Evolutionary conservation across 2,329 filamentous ascomycete species (phyloP), one percentile per base, ranked within the genome.

Genomic region (Xylogone sp.): DNA sequence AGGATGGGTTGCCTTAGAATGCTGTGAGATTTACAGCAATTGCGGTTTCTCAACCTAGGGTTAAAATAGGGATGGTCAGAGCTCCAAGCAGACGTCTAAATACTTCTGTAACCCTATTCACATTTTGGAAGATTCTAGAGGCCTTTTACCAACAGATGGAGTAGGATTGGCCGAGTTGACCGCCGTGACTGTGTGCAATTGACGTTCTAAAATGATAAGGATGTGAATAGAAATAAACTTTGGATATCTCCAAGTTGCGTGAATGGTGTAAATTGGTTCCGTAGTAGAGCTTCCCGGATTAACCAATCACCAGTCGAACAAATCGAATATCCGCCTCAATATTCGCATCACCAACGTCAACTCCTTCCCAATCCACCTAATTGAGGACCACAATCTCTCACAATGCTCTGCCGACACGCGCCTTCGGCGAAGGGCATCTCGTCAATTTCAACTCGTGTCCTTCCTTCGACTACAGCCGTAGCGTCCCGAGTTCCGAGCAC

Each of bases 81-180:
- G 43, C 71, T 55, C 65, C 68, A 53, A 70, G 67, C 66, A 63
- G 69, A 21, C 58, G 74, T 52, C 66, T 71, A 56, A 69, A 70
- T 58, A 67, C 66, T 56, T 66, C 13, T 39, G 34, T 27, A 39
- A 39, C 12, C 34, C 34, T 16, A 16, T 16, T 39, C n/a, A 39
- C 34, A 39, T 39, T 18, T 13, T 39, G 34, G 34, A 39, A 39
- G 34, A 6, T 39, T 16, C 34, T 59, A 53, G 58, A 61, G 39
- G 63, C 56, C 21, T 53, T 59, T 52, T 5, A 13, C 20, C 6
- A 5, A 12, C 5, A 9, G 3, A 18, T 18, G 8, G 27, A 31
- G 7, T 31, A 7, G 27, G 27, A 31, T 13, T 7, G 13, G 27
- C 13, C 7, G 27, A 31, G 27, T 31, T 8, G 27, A 31, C n/a